Conservation (phyloP, 768 basidiomycete species). For the Leccinellum albellum region DNA sequence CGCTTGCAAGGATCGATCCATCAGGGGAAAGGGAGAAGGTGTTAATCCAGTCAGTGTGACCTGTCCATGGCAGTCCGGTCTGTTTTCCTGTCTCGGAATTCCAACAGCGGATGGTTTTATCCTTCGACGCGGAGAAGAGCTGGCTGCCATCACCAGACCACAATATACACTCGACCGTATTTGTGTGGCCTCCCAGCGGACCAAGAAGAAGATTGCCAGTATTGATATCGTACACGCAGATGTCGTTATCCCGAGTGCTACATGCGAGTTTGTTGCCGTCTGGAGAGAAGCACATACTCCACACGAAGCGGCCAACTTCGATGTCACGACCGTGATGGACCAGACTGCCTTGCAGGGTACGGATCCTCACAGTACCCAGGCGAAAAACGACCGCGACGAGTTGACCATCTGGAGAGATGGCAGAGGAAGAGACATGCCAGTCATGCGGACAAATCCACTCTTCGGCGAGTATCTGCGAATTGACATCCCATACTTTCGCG, state of each 20-base stretch:
- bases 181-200: too few relatives aligned
- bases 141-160: too few relatives aligned
- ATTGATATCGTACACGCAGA: not conserved
- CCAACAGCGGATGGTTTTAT: not conserved
- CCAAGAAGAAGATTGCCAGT: not conserved
- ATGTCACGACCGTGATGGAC: not conserved
- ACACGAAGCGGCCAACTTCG: not conserved
- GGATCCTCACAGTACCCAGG: not conserved
- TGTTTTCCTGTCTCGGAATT: not conserved
- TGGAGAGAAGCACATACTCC: not conserved
- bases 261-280: not conserved
- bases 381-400: not conserved
- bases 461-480: not conserved
- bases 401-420: not conserved
- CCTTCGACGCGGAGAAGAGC: not conserved
- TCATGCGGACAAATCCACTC: not conserved
- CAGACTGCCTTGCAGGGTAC: not conserved
- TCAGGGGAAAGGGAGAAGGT: not conserved
- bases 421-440: fast-evolving
- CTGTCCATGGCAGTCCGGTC: not conserved
- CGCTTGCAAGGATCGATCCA: not conserved
- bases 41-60: not conserved
- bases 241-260: not conserved
- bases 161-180: too few relatives aligned
- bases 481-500: not conserved